Evolutionary conservation across 257 asterid species (phyloP).

Genomic region (Echium plantagineum): DNA sequence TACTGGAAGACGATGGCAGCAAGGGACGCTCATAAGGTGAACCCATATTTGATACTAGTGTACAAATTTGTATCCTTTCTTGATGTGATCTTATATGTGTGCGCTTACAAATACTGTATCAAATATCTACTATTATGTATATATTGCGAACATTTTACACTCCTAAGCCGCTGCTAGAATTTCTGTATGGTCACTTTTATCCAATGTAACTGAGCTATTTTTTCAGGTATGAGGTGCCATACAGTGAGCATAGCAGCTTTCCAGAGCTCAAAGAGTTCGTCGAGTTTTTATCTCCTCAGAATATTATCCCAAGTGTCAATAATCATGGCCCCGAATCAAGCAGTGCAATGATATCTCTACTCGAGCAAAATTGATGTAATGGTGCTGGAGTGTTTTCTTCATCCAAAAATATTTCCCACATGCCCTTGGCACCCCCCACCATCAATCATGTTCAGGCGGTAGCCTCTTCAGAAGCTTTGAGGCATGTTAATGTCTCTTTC

Average conservation of each 20-base stretch:
- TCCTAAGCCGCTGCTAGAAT: neutral
- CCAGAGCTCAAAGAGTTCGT: constrained; percentile 78
- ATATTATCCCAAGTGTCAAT: constrained; percentile 82
- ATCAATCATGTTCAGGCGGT: too few relatives aligned
- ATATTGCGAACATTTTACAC: neutral
- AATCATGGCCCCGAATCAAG: constrained; percentile 68
- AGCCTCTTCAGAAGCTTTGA: too few relatives aligned
- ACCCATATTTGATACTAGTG: too few relatives aligned
- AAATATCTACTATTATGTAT: neutral
- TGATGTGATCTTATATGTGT: too few relatives aligned
- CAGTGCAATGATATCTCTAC: constrained; percentile 61
- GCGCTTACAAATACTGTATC: too few relatives aligned
- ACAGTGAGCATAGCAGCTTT: constrained; percentile 91
- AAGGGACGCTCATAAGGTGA: constrained; percentile 93
- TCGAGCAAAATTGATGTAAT: constrained; percentile 12
- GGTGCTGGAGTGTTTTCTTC: constrained; percentile 5
- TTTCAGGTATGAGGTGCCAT: constrained; percentile 90
- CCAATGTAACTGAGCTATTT: neutral
- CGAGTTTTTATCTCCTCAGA: constrained; percentile 55
- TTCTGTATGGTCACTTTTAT: neutral
- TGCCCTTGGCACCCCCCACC: too few relatives aligned
- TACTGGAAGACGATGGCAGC: constrained; percentile 81
- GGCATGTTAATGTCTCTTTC: too few relatives aligned
- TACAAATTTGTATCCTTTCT: neutral
- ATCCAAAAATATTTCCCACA: neutral